A percentile compares a stretch with the other conserved stretches of the same genome.
Conservation (phyloP, 805 yeast species). For the Yarrowia porcina region DNA sequence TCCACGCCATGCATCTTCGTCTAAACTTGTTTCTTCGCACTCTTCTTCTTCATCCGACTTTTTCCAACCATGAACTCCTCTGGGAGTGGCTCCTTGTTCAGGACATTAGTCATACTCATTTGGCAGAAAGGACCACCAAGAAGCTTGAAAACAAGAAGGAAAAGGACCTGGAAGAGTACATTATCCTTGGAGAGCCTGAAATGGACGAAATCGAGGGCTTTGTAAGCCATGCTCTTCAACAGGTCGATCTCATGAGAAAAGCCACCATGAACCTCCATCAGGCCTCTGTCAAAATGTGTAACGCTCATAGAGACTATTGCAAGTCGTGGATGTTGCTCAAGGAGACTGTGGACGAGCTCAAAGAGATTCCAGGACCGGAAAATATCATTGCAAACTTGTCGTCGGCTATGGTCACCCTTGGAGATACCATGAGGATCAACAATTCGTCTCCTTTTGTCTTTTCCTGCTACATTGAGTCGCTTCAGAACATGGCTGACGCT, state of each 20-base stretch:
- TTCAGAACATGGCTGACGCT: constrained; percentile 24
- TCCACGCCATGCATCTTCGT: constrained; percentile 43
- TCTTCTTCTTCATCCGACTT: constrained; percentile 42
- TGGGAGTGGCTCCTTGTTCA: constrained; percentile 43
- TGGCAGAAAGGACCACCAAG: constrained; percentile 33
- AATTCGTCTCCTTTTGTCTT: constrained; percentile 21
- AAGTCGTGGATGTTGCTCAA: constrained; percentile 13
- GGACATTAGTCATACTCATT: constrained; percentile 30
- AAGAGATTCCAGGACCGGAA: neutral
- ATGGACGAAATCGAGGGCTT: constrained; percentile 32
- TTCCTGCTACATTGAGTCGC: constrained; percentile 15
- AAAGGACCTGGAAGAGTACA: constrained; percentile 29
- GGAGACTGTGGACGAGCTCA: neutral
- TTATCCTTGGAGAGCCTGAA: constrained; percentile 28
- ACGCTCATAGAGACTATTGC: constrained; percentile 18
- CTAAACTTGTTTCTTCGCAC: constrained; percentile 50
- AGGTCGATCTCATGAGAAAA: constrained; percentile 28
- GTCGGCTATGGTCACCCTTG: neutral
- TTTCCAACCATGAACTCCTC: constrained; percentile 41
- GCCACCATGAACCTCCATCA: constrained; percentile 25
- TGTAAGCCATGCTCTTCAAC: constrained; percentile 31
- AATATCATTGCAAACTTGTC: neutral
- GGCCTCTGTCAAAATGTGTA: constrained; percentile 13
- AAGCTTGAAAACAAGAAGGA: constrained; percentile 34
- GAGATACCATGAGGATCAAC: neutral